Evolutionary conservation across 495 filamentous ascomycete species (phyloP).

Genomic region (Podospora pseudocomata): DNA sequence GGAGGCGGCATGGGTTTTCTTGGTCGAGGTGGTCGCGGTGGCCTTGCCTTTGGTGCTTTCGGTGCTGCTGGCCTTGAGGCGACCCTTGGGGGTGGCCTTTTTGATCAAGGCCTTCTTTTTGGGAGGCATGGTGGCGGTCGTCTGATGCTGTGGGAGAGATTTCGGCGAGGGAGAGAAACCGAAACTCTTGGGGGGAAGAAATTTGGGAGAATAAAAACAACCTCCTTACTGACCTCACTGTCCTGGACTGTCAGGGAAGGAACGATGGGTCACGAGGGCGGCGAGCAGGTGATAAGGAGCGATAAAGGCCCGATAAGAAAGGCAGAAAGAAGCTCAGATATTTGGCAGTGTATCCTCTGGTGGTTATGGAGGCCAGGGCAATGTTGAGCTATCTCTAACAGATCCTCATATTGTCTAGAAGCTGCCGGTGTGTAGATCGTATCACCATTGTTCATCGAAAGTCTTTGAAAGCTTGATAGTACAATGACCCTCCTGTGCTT

Average conservation of each 20-base stretch:
- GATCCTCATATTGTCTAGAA: too few species aligned
- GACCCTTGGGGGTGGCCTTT: background rate
- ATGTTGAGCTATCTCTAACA: too few species aligned
- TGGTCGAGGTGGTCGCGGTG: background rate
- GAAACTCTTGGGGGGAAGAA: background rate
- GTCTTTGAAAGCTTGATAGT: too few species aligned
- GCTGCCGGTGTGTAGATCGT: too few species aligned
- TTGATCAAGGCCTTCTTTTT: background rate
- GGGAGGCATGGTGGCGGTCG: background rate
- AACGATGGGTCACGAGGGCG: background rate
- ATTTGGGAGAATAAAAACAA: background rate
- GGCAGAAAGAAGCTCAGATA: background rate
- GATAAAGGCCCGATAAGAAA: background rate
- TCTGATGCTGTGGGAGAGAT: background rate
- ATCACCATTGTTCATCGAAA: too few species aligned
- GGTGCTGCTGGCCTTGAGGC: background rate
- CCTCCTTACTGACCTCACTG: background rate
- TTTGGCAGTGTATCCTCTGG: background rate
- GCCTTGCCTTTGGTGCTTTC: background rate
- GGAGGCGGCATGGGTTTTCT: background rate
- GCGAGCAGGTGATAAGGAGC: background rate
- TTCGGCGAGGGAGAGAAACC: background rate
- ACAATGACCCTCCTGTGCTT: too few species aligned
- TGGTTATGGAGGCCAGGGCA: too few species aligned
- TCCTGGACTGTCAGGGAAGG: background rate